Evolutionary conservation across 495 filamentous ascomycete genomes (phyloP).

Genomic region (Aspergillus cavernicola): DNA sequence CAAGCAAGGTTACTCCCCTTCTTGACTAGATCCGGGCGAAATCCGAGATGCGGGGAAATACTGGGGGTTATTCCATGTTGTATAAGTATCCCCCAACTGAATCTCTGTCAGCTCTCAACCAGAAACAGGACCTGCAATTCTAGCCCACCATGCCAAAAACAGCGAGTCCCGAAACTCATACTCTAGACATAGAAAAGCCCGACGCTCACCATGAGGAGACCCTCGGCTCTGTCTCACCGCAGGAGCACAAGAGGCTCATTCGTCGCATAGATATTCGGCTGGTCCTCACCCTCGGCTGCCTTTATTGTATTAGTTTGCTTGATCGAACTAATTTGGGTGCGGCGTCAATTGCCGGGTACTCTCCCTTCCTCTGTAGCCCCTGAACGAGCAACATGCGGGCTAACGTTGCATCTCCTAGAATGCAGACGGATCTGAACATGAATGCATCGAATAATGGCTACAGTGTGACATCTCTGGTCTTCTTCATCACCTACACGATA

Average conservation of each 20-base stretch:
- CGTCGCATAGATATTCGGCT: conserved; percentile 1
- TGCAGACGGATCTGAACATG: neutral
- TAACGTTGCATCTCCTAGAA: neutral
- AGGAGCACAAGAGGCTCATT: neutral
- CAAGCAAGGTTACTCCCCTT: too few relatives aligned
- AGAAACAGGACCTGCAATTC: too few relatives aligned
- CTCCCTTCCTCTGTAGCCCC: neutral
- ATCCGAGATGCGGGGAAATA: too few relatives aligned
- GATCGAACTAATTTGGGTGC: neutral
- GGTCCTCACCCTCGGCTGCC: neutral
- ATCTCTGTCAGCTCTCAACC: too few relatives aligned
- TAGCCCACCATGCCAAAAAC: neutral
- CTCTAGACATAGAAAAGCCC: neutral
- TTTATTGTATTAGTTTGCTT: neutral
- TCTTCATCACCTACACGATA: neutral
- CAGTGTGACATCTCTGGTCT: neutral
- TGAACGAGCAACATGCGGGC: too few relatives aligned
- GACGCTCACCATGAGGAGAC: neutral
- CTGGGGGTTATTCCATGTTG: too few relatives aligned
- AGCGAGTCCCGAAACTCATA: neutral
- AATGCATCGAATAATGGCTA: neutral
- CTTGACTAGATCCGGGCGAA: too few relatives aligned
- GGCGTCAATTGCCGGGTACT: neutral
- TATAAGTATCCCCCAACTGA: too few relatives aligned
- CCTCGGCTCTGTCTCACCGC: neutral